These are phyloP conservation scores for Spatholobus suberectus DNA, from an alignment of 306 rosid genomes.

Conservation along the genomic window DNA sequence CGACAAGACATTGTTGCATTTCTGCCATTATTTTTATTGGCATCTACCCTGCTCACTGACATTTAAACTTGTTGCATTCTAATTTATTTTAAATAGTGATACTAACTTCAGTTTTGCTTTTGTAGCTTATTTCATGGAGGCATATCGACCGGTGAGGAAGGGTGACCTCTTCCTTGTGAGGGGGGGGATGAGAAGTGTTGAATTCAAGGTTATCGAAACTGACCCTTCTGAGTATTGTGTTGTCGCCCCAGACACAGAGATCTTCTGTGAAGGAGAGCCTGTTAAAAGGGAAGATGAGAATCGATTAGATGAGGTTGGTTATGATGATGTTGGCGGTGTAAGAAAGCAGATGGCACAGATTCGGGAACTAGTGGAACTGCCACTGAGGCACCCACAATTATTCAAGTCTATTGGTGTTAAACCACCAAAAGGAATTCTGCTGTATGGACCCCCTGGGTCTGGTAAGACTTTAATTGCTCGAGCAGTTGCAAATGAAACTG, in stretches of 20 bases:
- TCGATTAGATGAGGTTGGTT: constrained; percentile 94
- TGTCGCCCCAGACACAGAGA: constrained; percentile 98
- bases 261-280: constrained; percentile 93
- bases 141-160: constrained; percentile 92
- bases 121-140: constrained; percentile 94
- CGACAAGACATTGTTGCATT: background rate
- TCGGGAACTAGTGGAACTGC: constrained; percentile 88
- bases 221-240: constrained; percentile 94
- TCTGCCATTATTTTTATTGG: constrained; percentile 4
- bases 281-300: constrained; percentile 93
- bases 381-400: constrained; percentile 93
- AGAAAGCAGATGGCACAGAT: constrained; percentile 98
- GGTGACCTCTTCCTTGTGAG: constrained; percentile 93
- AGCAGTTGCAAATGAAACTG: constrained; percentile 98
- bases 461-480: constrained; percentile 94
- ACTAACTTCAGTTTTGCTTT: constrained; percentile 27
- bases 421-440: constrained; percentile 93
- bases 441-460: constrained; percentile 95
- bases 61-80: background rate
- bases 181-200: constrained; percentile 97
- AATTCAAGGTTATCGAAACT: constrained; percentile 94
- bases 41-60: background rate
- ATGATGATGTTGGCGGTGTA: constrained; percentile 97
- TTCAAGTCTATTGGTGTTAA: constrained; percentile 95
- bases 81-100: constrained; percentile 12